phyloP scores from a whole-genome alignment of 345 rosid genomes.

The Eucalyptus sideroxylon region DNA sequence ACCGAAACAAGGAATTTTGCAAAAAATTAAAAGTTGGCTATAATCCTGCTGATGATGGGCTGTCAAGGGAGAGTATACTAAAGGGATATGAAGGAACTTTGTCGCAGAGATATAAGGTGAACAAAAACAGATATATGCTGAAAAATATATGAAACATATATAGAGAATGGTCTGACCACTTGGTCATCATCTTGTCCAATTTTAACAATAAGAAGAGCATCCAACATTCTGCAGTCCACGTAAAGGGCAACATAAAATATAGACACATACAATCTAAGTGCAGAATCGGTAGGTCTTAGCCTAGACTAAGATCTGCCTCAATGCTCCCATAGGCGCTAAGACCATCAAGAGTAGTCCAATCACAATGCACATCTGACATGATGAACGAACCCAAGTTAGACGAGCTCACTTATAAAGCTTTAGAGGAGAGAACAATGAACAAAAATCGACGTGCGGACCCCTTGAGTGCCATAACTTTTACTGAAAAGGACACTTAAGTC shows the following conservation, averaged over 20 bases:
- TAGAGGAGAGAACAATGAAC: neutral
- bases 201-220: neutral
- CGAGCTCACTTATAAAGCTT: too few relatives aligned
- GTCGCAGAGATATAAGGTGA: neutral
- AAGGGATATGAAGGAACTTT: neutral
- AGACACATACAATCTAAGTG: conserved; percentile 9
- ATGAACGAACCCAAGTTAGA: neutral
- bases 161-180: neutral
- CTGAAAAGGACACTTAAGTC: too few relatives aligned
- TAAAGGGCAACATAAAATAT: neutral
- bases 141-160: accelerated
- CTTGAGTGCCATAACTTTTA: too few relatives aligned
- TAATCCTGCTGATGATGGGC: neutral
- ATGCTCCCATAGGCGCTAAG: conserved; percentile 66
- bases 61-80: neutral
- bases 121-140: neutral
- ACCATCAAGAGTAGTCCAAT: conserved; percentile 56
- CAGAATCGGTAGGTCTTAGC: conserved; percentile 48
- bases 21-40: too few relatives aligned
- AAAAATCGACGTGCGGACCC: too few relatives aligned
- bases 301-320: conserved; percentile 46
- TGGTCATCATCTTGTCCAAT: neutral
- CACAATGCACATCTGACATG: conserved; percentile 56
- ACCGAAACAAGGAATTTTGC: neutral
- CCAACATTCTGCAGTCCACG: neutral